phyloP scores from a whole-genome alignment of 1,284 basidiomycete genomes.

The Heterobasidion occidentale region DNA sequence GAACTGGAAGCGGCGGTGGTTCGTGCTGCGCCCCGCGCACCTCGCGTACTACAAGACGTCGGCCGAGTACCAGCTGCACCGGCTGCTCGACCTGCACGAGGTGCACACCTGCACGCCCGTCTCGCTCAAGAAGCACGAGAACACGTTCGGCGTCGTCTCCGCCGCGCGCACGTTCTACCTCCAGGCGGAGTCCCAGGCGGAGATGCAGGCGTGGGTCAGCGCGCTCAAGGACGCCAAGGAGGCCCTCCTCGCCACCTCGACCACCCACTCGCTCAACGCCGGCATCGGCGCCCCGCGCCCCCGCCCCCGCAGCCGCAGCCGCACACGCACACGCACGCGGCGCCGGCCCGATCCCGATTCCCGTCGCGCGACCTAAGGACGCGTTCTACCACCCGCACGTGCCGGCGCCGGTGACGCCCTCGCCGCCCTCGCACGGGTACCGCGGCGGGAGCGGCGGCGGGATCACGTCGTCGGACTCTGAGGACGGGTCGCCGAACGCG shows the following conservation, averaged over 20 bases:
- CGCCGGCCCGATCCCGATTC: conserved; percentile 9
- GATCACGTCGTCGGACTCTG: conserved; percentile 70
- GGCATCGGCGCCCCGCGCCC: conserved; percentile 31
- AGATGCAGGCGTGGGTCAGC: conserved; percentile 81
- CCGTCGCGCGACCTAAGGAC: background rate
- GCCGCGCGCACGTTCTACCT: conserved; percentile 91
- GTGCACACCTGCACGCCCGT: conserved; percentile 90
- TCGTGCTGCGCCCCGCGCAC: conserved; percentile 87
- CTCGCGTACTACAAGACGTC: conserved; percentile 97
- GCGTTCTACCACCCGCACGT: background rate
- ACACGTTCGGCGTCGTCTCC: conserved; percentile 91
- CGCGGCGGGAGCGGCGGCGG: conserved; percentile 13
- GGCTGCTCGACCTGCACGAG: conserved; percentile 82
- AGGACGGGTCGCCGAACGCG: conserved; percentile 43
- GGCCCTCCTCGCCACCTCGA: conserved; percentile 52
- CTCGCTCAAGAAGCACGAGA: conserved; percentile 81
- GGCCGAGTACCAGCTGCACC: conserved; percentile 86
- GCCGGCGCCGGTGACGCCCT: conserved; percentile 22
- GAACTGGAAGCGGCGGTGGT: conserved; percentile 99
- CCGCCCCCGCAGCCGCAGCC: conserved; percentile 7
- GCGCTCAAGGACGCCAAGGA: conserved; percentile 76
- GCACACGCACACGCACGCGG: background rate
- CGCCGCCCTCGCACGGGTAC: conserved; percentile 23
- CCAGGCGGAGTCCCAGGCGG: conserved; percentile 64
- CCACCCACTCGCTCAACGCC: conserved; percentile 44